Conservation (phyloP, 441 rosid species). For the Jatropha multifida region DNA sequence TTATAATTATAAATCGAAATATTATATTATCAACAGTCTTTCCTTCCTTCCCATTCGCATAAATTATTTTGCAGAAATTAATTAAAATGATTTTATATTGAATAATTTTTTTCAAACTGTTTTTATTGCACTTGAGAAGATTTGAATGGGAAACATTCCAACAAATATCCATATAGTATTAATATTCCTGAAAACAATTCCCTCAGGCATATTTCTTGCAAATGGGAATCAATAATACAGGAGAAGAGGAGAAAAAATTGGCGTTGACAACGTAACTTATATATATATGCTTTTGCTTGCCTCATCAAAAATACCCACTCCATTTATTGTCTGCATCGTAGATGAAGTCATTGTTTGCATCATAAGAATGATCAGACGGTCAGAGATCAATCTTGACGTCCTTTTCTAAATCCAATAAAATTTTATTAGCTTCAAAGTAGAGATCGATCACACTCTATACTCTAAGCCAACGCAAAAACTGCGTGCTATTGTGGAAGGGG, state of each 20-base stretch:
- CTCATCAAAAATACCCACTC: constrained; percentile 34
- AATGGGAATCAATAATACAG: neutral
- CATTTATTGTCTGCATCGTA: constrained; percentile 24
- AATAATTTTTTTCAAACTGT: too few relatives aligned
- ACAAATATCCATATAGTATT: too few relatives aligned
- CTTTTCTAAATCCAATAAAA: constrained; percentile 42
- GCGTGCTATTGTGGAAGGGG: constrained; percentile 26
- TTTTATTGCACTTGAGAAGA: neutral
- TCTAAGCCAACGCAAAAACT: constrained; percentile 24
- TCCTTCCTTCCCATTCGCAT: neutral
- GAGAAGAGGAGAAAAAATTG: neutral
- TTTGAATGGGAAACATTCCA: neutral
- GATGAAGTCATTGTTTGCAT: constrained; percentile 48
- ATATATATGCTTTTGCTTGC: constrained; percentile 7
- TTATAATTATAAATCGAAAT: neutral
- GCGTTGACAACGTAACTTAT: neutral
- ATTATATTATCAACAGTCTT: neutral
- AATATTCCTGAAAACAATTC: too few relatives aligned
- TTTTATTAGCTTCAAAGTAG: constrained; percentile 41
- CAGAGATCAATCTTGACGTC: constrained; percentile 28
- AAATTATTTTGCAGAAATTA: too few relatives aligned
- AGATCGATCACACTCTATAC: constrained; percentile 16
- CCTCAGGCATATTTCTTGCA: neutral
- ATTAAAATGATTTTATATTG: too few relatives aligned
- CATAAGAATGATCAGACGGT: constrained; percentile 26